Percentiles rank a stretch among this genome's conserved stretches.
Evolutionary conservation across 2,329 filamentous ascomycete species (phyloP).

Genomic region (Nannizzia gypsea): DNA sequence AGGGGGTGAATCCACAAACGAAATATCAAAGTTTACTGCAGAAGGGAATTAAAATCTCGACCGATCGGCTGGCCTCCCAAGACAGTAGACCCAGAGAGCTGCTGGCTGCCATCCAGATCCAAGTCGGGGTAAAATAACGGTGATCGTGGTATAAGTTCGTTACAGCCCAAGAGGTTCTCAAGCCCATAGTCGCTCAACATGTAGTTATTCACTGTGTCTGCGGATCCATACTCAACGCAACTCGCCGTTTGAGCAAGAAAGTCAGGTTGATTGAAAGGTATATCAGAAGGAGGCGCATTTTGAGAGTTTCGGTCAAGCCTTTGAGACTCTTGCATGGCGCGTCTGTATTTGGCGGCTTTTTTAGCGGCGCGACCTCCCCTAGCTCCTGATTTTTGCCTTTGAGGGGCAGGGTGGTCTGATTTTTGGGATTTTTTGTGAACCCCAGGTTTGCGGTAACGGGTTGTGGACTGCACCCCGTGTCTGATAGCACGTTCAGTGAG

Average conservation of each 20-base stretch:
- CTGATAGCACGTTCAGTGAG: conserved; percentile 57
- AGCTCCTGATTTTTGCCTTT: conserved; percentile 32
- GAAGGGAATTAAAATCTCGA: conserved; percentile 11
- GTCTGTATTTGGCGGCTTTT: conserved; percentile 24
- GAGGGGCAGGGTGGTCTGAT: conserved; percentile 28
- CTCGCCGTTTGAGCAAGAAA: neutral
- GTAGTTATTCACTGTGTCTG: conserved; percentile 9
- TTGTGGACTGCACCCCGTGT: conserved; percentile 74
- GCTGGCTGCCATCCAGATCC: conserved; percentile 13
- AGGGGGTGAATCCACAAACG: neutral
- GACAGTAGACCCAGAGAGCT: conserved; percentile 7
- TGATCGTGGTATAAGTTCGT: conserved; percentile 17
- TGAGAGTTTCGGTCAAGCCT: conserved; percentile 6
- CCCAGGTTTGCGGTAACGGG: conserved; percentile 53
- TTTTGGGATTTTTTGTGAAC: conserved; percentile 29
- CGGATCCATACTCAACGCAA: conserved; percentile 5
- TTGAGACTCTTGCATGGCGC: conserved; percentile 11
- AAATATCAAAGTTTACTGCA: conserved; percentile 3
- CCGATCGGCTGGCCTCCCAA: conserved; percentile 9
- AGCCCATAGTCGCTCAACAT: conserved; percentile 17
- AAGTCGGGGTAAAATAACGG: conserved; percentile 22
- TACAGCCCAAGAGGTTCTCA: conserved; percentile 21
- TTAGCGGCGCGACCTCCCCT: conserved; percentile 32
- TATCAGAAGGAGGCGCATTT: conserved; percentile 8
- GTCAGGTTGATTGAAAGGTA: neutral